Evolutionary conservation across 306 rosid genomes (phyloP).

Genomic region (Acmispon strigosus): DNA sequence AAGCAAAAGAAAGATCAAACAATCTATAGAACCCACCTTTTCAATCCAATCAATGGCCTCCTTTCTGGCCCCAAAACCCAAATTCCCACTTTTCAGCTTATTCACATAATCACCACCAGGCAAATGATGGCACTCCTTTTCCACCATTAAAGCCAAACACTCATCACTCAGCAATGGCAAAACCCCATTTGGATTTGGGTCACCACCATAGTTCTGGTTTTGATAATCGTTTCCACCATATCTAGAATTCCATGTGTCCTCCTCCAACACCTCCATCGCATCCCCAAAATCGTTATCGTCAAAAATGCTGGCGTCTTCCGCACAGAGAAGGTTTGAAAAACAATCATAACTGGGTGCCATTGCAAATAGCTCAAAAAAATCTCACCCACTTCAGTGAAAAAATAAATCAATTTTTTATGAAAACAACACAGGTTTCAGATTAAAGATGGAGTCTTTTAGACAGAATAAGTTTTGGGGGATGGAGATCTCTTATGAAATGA

Average conservation of each 20-base stretch:
- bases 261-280: constrained; percentile 12
- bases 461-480: background rate
- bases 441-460: constrained; percentile 16
- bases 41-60: constrained; percentile 74
- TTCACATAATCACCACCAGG: constrained; percentile 49
- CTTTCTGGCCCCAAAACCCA: constrained; percentile 60
- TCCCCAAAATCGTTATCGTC: constrained; percentile 46
- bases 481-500: constrained; percentile 17
- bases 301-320: constrained; percentile 49
- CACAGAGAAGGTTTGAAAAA: constrained; percentile 66
- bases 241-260: constrained; percentile 29
- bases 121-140: constrained; percentile 53
- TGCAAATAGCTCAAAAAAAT: background rate
- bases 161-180: constrained; percentile 61
- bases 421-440: background rate
- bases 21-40: constrained; percentile 44
- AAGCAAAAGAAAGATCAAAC: background rate
- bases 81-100: constrained; percentile 52
- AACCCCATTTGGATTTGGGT: constrained; percentile 17
- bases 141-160: constrained; percentile 49
- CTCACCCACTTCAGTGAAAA: background rate
- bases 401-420: background rate
- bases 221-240: constrained; percentile 25
- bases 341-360: constrained; percentile 89
- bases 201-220: constrained; percentile 15